Base-by-base conservation (phyloP, 192 early-diverging fungal genomes). In the Pilaira anomala region DNA sequence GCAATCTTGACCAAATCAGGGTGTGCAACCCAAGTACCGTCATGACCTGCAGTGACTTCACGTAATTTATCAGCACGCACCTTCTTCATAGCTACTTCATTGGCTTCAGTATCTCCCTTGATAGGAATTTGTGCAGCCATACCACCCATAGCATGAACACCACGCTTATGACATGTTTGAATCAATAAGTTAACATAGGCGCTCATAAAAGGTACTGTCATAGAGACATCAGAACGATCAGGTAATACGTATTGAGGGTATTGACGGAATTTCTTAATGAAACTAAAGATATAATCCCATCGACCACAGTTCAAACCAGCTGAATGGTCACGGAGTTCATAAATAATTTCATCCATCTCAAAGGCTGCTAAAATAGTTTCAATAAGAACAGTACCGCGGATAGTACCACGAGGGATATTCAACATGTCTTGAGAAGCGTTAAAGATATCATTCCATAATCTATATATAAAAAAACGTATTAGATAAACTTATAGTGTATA, bases 261-360 rank as follows among this genome's bases (percentile, higher is more conserved):
- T 77, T 90, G 85, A 59, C 93, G 88, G 86, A 98, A 88, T 83
- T 93, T 93, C 80, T 98, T 98, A 83, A 98, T 98, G 63, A 92
- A 88, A 4, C 91, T 93, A 75, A 98, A 98, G 77, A 98, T 98
- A 82, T 98, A 98, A 80, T 98, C 95, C 95, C 95, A 98, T 42
- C 95, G 87, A 36, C 96, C 96, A 83, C 96, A 98, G 91, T 98
- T 98, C 52, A 98, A 85, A 14, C 96, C 96, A 44, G 94, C 87
- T 41, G 96, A 98, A 82, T 98, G 96, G 29, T 98, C 89, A 76
- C 96, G 93, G 48, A 98, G 83, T 85, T 98, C 96, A 71, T 93
- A 98, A 77, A 98, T 98, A 73, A 98, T 95, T 80, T 98, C 96
- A 66, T 98, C 96, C 96, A 98, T 98, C 82, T 98, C 93, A 78